Base-by-base conservation (phyloP, 2,329 filamentous ascomycete genomes). In the Pseudogymnoascus sp. region DNA sequence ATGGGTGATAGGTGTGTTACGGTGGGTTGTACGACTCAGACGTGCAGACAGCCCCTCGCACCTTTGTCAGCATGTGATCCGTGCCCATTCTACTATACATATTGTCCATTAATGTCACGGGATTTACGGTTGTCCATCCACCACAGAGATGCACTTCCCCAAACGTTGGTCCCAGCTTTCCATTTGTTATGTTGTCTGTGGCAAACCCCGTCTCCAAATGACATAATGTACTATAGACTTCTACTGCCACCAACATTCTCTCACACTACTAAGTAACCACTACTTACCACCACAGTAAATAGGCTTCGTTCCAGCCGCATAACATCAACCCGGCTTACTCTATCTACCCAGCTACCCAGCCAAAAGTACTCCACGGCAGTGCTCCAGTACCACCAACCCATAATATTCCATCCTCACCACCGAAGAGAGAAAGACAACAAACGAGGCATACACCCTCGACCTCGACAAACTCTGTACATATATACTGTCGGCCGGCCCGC, bases 121-220 rank as follows among this genome's bases (percentile, higher is more conserved):
- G 44, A 28, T 31, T 53, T 53, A 53, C 44, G 44, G 44, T 31
- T 53, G 44, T 53, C 44, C 44, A 53, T 53, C 14, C 44, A 53
- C 44, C 10, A 53, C 44, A 28, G 44, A 53, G 23, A 53, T 16
- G 44, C 23, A 50, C 23, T 50, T 50, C 23, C 44, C 44, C 44
- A 28, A 50, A n/a, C 21, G 12, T 5, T 6, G 44, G 44, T 50
- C 44, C 44, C 21, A 21, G 21, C 21, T 21, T 21, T 21, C 44
- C 12, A 25, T 28, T 50, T 50, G 44, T 50, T 50, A 50, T 50
- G 44, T 14, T 50, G 44, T 50, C 23, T 50, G 44, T 50, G 44
- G 23, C 44, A 53, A 53, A n/a, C n/a, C 10, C 44, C 21, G n/a
- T 53, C 44, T 28, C 44, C 7, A 53, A 53, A 10, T 53, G 44